Evolutionary conservation across 2,329 filamentous ascomycete species (phyloP).

Genomic region (Stagonosporopsis vannaccii): DNA sequence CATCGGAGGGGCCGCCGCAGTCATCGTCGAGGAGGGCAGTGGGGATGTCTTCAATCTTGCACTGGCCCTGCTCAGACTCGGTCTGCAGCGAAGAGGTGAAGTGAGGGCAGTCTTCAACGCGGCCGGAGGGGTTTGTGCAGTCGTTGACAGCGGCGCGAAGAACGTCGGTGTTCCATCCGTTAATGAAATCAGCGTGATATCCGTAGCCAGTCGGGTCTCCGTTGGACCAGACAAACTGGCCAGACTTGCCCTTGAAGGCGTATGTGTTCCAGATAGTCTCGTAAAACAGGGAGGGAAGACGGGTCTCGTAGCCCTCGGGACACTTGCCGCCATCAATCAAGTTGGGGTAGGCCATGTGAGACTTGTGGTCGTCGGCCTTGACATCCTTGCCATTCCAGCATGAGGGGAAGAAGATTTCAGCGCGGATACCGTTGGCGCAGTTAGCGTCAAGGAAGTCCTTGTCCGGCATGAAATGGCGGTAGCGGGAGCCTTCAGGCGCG

Average conservation of each 20-base stretch:
- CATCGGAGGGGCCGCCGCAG: slow-evolving; percentile 60
- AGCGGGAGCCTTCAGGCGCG: slow-evolving; percentile 74
- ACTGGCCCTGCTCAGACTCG: slow-evolving; percentile 62
- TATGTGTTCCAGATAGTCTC: slow-evolving; percentile 65
- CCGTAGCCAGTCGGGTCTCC: slow-evolving; percentile 78
- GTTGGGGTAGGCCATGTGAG: slow-evolving; percentile 70
- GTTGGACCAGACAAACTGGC: slow-evolving; percentile 72
- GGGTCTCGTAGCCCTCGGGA: slow-evolving; percentile 61
- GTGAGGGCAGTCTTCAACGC: slow-evolving; percentile 75
- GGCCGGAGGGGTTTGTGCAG: slow-evolving; percentile 76
- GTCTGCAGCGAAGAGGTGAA: slow-evolving; percentile 68
- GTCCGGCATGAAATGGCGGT: slow-evolving; percentile 81
- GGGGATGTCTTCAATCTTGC: slow-evolving; percentile 68
- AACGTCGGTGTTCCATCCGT: slow-evolving; percentile 72
- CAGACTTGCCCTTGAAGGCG: slow-evolving; percentile 58
- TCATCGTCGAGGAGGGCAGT: slow-evolving; percentile 65
- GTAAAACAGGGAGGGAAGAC: slow-evolving; percentile 66
- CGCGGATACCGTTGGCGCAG: slow-evolving; percentile 79
- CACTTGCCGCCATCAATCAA: slow-evolving; percentile 62
- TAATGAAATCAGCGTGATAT: slow-evolving; percentile 74
- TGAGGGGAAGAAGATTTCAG: slow-evolving; percentile 76
- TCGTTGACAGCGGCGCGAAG: slow-evolving; percentile 73
- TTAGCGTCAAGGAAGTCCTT: slow-evolving; percentile 81
- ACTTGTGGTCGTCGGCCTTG: slow-evolving; percentile 66
- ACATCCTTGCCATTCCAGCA: slow-evolving; percentile 73